These are phyloP conservation scores for Cryptococcus sp. DNA, from an alignment of 1,284 basidiomycete species.

Conservation along the genomic window DNA sequence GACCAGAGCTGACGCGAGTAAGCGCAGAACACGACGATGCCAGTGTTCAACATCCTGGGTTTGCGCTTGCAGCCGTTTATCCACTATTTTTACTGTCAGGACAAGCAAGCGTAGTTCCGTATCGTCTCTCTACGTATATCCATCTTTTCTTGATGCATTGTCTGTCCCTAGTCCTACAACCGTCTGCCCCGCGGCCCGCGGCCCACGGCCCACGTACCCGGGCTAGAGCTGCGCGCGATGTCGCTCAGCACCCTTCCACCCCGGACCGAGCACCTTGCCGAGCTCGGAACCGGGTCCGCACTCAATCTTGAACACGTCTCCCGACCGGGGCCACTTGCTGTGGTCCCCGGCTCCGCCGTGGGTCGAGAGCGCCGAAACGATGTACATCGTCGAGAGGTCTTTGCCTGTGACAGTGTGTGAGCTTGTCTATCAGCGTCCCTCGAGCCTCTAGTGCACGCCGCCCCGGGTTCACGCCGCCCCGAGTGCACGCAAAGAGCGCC, in stretches of 20 bases:
- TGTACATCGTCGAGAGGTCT: slow-evolving; percentile 39
- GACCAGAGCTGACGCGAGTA: slow-evolving; percentile 1
- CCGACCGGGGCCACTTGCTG: slow-evolving; percentile 27
- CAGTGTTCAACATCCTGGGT: slow-evolving; percentile 77
- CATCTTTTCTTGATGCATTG: not conserved
- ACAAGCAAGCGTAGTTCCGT: not conserved
- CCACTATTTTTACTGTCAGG: slow-evolving; percentile 71
- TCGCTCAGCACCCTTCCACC: slow-evolving; percentile 36
- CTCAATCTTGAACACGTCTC: slow-evolving; percentile 38
- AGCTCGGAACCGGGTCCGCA: slow-evolving; percentile 27
- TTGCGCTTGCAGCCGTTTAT: slow-evolving; percentile 70
- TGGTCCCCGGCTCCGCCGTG: slow-evolving; percentile 30
- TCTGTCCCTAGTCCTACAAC: not conserved
- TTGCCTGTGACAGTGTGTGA: slow-evolving; percentile 5
- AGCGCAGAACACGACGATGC: slow-evolving; percentile 77
- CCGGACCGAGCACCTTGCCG: slow-evolving; percentile 25
- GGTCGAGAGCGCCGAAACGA: slow-evolving; percentile 34
- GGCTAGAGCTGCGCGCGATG: slow-evolving; percentile 8
- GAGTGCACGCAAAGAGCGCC: too few species aligned
- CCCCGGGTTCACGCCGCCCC: not conserved
- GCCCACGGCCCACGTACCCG: not conserved
- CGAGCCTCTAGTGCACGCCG: not conserved
- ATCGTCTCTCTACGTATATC: not conserved
- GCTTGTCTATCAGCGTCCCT: too few species aligned
- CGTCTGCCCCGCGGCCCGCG: not conserved